Percentiles rank a stretch among this genome's conserved stretches.
phyloP scores from a whole-genome alignment of 495 filamentous ascomycete species.

The Barbatosphaeria neglecta region DNA sequence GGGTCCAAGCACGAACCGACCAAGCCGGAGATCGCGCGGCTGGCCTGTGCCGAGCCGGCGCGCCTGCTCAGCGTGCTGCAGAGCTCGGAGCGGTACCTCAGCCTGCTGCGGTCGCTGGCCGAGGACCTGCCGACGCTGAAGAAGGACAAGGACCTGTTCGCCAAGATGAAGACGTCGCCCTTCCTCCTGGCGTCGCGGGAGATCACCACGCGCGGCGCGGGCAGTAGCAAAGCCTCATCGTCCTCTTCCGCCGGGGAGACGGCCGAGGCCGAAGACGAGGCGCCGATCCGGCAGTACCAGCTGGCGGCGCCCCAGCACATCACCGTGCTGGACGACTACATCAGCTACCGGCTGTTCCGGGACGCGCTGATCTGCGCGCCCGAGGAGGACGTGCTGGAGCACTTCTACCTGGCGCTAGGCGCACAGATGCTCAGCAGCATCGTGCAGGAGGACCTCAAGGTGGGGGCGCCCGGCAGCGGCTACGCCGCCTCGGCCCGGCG shows the following conservation, averaged over 20 bases:
- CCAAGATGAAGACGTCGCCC: slow-evolving; percentile 58
- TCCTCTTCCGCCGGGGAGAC: slow-evolving; percentile 34
- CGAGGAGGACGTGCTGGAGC: slow-evolving; percentile 74
- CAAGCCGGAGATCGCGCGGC: slow-evolving; percentile 65
- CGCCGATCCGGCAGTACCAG: slow-evolving; percentile 63
- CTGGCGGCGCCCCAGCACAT: slow-evolving; percentile 58
- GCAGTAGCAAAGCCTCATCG: too few relatives aligned
- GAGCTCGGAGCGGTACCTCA: slow-evolving; percentile 72
- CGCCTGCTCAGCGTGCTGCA: slow-evolving; percentile 66
- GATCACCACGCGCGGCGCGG: slow-evolving; percentile 35
- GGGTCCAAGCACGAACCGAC: slow-evolving; percentile 87
- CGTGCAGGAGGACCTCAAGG: slow-evolving; percentile 48
- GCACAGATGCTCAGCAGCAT: slow-evolving; percentile 44
- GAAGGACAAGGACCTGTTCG: slow-evolving; percentile 65
- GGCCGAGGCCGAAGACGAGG: slow-evolving; percentile 54
- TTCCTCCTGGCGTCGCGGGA: slow-evolving; percentile 76
- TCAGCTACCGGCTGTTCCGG: slow-evolving; percentile 74
- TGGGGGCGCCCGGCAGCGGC: slow-evolving; percentile 35
- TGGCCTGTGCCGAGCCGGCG: slow-evolving; percentile 68
- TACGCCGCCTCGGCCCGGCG: too few relatives aligned
- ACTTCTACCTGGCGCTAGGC: slow-evolving; percentile 63
- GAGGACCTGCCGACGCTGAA: slow-evolving; percentile 57
- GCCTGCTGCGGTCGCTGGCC: slow-evolving; percentile 64
- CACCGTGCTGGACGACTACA: slow-evolving; percentile 77
- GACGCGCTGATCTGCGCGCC: slow-evolving; percentile 70